phyloP scores from a whole-genome alignment of 306 rosid genomes.

The Boehmeria nivea region DNA sequence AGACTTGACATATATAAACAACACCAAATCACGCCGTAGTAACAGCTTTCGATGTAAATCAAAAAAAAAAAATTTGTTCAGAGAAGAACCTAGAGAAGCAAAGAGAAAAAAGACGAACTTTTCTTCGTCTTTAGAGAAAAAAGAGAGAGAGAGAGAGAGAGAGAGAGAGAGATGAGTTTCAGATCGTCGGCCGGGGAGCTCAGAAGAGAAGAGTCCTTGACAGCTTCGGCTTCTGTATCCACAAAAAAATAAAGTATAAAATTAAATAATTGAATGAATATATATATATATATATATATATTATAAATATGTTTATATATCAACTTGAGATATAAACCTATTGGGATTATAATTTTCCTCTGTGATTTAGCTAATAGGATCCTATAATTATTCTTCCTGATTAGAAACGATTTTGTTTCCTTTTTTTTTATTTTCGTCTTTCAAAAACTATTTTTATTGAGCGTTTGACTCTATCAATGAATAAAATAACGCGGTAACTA shows the following conservation, averaged over 20 bases:
- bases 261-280: not conserved
- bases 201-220: conserved; percentile 38
- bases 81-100: not conserved
- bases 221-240: conserved; percentile 56
- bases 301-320: not conserved
- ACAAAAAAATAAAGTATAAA: conserved; percentile 30
- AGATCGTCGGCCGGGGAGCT: conserved; percentile 23
- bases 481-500: not conserved
- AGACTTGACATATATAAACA: not conserved
- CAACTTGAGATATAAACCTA: not conserved
- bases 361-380: not conserved
- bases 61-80: conserved; percentile 4
- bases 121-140: conserved; percentile 25
- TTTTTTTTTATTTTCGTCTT: not conserved
- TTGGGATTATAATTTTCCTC: not conserved
- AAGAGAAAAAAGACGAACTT: conserved; percentile 10
- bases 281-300: not conserved
- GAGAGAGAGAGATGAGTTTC: conserved; percentile 27
- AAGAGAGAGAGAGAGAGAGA: conserved; percentile 29
- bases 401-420: too few relatives aligned
- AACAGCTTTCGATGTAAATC: conserved; percentile 24
- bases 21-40: not conserved
- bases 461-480: not conserved
- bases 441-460: not conserved
- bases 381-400: not conserved